A percentile compares a stretch with the other conserved stretches of the same genome.
Conservation (phyloP, 805 yeast species). For the Starmerella powellii region DNA sequence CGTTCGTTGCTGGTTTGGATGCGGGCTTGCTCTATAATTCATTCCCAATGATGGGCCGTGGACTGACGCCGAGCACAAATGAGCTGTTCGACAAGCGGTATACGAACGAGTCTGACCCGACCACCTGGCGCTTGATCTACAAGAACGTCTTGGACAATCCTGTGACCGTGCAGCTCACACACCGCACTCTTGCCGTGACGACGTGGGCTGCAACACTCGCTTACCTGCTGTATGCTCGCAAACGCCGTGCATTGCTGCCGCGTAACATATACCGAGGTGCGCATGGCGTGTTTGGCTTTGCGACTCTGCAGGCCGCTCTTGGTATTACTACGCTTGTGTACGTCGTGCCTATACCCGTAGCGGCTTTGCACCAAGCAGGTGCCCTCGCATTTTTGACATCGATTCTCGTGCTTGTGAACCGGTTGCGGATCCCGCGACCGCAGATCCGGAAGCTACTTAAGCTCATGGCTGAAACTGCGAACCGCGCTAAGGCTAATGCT, state of each 20-base stretch:
- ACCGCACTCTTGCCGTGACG: slow-evolving; percentile 70
- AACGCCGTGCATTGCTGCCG: slow-evolving; percentile 46
- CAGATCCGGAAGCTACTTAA: slow-evolving; percentile 20
- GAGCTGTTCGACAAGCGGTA: slow-evolving; percentile 70
- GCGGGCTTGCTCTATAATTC: slow-evolving; percentile 94
- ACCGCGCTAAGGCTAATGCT: slow-evolving; percentile 1
- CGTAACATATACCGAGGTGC: slow-evolving; percentile 32
- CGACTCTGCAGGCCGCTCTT: slow-evolving; percentile 64
- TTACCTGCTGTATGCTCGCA: slow-evolving; percentile 55
- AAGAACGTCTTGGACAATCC: slow-evolving; percentile 92
- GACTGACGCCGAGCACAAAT: slow-evolving; percentile 56
- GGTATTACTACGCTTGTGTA: slow-evolving; percentile 81
- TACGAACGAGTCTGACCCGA: slow-evolving; percentile 35
- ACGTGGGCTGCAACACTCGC: slow-evolving; percentile 63
- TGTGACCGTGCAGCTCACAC: slow-evolving; percentile 84
- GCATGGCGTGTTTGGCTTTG: slow-evolving; percentile 64
- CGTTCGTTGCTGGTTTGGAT: slow-evolving; percentile 94
- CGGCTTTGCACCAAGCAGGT: slow-evolving; percentile 95
- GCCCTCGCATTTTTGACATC: slow-evolving; percentile 79
- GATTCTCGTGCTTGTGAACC: slow-evolving; percentile 49
- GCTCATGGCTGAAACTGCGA: slow-evolving; percentile 19
- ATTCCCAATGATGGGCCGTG: slow-evolving; percentile 86
- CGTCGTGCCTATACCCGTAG: slow-evolving; percentile 83
- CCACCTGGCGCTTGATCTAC: slow-evolving; percentile 38
- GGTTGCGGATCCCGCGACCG: slow-evolving; percentile 46